phyloP scores from a whole-genome alignment of 768 basidiomycete genomes.

The Agrocybe chaxingu region DNA sequence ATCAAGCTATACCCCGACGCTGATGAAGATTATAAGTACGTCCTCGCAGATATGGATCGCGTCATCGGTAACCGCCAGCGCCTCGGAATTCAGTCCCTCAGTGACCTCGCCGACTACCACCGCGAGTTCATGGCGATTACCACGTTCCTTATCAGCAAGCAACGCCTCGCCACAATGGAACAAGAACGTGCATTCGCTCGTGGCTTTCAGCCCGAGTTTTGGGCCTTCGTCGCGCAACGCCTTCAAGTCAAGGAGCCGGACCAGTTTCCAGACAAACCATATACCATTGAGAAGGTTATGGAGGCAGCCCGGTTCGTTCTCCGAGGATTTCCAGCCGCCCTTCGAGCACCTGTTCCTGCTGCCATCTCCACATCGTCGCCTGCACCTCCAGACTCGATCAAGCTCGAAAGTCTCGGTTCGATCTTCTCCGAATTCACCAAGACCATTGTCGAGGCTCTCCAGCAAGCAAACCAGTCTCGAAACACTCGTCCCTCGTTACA shows the following conservation, averaged over 20 bases:
- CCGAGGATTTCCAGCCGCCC: conserved; percentile 2
- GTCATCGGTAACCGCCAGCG: conserved; percentile 4
- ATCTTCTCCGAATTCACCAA: conserved; percentile 11
- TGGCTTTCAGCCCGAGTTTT: background rate
- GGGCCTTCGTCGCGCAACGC: conserved; percentile 5
- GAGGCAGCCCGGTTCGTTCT: conserved; percentile 18
- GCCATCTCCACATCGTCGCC: background rate
- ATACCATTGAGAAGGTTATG: conserved; percentile 15
- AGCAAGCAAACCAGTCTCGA: background rate
- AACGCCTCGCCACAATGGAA: conserved; percentile 14
- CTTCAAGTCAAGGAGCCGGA: conserved; percentile 20
- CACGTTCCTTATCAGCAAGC: conserved; percentile 14
- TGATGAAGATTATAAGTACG: conserved; percentile 1
- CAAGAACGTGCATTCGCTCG: conserved; percentile 12
- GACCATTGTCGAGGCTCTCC: conserved; percentile 7
- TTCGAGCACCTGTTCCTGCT: background rate
- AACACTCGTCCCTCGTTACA: background rate
- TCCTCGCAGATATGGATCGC: conserved; percentile 4
- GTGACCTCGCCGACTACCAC: conserved; percentile 17
- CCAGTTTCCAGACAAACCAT: conserved; percentile 21
- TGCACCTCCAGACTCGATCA: background rate
- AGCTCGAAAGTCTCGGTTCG: conserved; percentile 7
- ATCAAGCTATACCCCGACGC: conserved; percentile 8
- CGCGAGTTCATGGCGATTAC: conserved; percentile 16
- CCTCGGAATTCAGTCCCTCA: conserved; percentile 8